phyloP scores from a whole-genome alignment of 108 stramenopile species.

The Conticribra weissflogii region DNA sequence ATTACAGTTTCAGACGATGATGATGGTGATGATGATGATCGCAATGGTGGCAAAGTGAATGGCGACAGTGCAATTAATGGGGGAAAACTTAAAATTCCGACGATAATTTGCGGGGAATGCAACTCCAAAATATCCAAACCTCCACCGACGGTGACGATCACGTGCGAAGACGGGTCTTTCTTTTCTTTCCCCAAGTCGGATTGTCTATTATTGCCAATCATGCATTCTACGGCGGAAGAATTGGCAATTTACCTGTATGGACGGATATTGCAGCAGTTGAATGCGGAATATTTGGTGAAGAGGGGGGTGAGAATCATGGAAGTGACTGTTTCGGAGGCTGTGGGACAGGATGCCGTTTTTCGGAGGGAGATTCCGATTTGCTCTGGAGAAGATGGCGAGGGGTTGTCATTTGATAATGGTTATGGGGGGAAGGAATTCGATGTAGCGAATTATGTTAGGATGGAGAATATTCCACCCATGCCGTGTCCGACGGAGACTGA shows the following conservation, averaged over 20 bases:
- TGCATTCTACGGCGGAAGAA: slow-evolving; percentile 95
- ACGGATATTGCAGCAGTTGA: slow-evolving; percentile 64
- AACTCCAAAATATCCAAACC: slow-evolving; percentile 6
- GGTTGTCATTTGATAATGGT: slow-evolving; percentile 27
- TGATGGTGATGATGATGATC: slow-evolving; percentile 4
- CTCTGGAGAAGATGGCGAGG: background rate
- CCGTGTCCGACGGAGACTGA: slow-evolving; percentile 44
- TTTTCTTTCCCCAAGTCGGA: slow-evolving; percentile 86
- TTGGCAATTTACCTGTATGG: slow-evolving; percentile 88
- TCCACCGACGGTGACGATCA: slow-evolving; percentile 53
- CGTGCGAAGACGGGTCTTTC: slow-evolving; percentile 86
- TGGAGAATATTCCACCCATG: slow-evolving; percentile 33
- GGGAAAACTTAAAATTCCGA: too few species aligned
- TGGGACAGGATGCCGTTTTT: slow-evolving; percentile 86
- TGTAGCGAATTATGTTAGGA: slow-evolving; percentile 37
- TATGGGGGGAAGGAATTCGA: slow-evolving; percentile 23
- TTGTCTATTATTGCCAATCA: slow-evolving; percentile 90
- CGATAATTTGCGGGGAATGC: slow-evolving; percentile 36
- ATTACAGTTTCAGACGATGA: slow-evolving; percentile 47
- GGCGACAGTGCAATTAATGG: background rate
- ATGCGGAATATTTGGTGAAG: slow-evolving; percentile 61
- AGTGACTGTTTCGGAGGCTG: slow-evolving; percentile 88
- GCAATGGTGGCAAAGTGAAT: background rate
- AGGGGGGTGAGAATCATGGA: slow-evolving; percentile 90
- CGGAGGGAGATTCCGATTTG: slow-evolving; percentile 57